Conservation (phyloP, 306 rosid species). For the barrel medic (Medicago truncatula) region DNA sequence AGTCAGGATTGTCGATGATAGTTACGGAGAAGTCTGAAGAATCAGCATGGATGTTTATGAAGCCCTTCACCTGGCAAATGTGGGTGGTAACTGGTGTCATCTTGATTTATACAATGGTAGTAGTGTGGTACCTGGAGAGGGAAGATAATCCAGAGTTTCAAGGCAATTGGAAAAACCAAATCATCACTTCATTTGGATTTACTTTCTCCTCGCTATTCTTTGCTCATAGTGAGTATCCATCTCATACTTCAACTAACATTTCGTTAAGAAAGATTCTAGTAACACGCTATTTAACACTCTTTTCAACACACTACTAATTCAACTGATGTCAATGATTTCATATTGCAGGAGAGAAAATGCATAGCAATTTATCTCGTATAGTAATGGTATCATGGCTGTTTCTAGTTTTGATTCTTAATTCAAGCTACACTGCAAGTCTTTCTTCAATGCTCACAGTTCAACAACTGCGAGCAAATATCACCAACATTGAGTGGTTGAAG, state of each 20-base stretch:
- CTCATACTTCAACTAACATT: constrained; percentile 1
- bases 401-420: constrained; percentile 58
- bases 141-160: constrained; percentile 57
- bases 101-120: constrained; percentile 62
- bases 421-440: constrained; percentile 78
- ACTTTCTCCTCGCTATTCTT: constrained; percentile 76
- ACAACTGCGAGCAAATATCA: constrained; percentile 46
- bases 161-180: constrained; percentile 60
- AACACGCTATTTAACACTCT: too few species aligned
- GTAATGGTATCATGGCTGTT: constrained; percentile 67
- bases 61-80: constrained; percentile 72
- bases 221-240: constrained; percentile 67
- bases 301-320: not conserved
- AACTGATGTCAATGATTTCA: constrained; percentile 8
- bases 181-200: constrained; percentile 66
- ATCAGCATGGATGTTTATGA: constrained; percentile 64
- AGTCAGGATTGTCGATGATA: constrained; percentile 71
- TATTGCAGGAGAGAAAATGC: constrained; percentile 58
- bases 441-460: constrained; percentile 74
- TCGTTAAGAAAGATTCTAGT: too few species aligned
- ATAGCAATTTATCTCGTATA: constrained; percentile 53
- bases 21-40: constrained; percentile 49
- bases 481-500: constrained; percentile 49
- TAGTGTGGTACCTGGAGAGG: constrained; percentile 69
- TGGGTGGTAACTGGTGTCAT: constrained; percentile 56